Conservation (phyloP, 1,284 basidiomycete species). For the Ceratobasidium sp. region DNA sequence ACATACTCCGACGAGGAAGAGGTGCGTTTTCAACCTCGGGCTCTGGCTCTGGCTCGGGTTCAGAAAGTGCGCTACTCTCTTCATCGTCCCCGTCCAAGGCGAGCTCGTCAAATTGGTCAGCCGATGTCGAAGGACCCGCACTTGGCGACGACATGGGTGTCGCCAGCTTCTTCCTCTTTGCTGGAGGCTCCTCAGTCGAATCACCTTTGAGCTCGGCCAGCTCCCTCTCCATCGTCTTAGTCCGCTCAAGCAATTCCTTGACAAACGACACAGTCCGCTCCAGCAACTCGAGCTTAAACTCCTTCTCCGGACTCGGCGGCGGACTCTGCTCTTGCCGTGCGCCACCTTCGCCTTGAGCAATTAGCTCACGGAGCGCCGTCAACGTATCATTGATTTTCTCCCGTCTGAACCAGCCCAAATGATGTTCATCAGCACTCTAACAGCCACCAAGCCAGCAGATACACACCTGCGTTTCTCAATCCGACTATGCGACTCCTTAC, state of each 20-base stretch:
- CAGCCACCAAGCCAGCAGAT: neutral
- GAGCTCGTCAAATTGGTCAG: conserved; percentile 22
- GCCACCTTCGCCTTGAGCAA: conserved; percentile 41
- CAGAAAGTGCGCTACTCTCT: conserved; percentile 32
- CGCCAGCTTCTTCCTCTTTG: conserved; percentile 31
- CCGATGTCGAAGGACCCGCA: conserved; percentile 16
- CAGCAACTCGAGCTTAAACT: conserved; percentile 56
- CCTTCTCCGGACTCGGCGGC: conserved; percentile 49
- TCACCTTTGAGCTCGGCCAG: conserved; percentile 31
- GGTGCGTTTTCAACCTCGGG: neutral
- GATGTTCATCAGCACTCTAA: conserved; percentile 6
- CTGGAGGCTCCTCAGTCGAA: conserved; percentile 1
- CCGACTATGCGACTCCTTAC: conserved; percentile 55
- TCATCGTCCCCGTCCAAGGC: conserved; percentile 19
- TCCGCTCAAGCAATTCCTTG: conserved; percentile 45
- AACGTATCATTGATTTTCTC: conserved; percentile 57
- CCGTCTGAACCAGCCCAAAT: conserved; percentile 41
- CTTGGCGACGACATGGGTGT: conserved; percentile 32
- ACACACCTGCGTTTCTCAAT: conserved; percentile 53
- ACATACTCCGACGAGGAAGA: conserved; percentile 16
- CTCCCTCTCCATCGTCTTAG: conserved; percentile 46
- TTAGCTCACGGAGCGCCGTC: conserved; percentile 50
- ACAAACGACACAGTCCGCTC: conserved; percentile 52
- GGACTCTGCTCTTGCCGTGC: conserved; percentile 47
- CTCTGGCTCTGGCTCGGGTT: conserved; percentile 23